Evolutionary conservation across 2,329 filamentous ascomycete species (phyloP), one percentile per base, ranked within the genome.

Genomic region (Metarhizium robertsii): DNA sequence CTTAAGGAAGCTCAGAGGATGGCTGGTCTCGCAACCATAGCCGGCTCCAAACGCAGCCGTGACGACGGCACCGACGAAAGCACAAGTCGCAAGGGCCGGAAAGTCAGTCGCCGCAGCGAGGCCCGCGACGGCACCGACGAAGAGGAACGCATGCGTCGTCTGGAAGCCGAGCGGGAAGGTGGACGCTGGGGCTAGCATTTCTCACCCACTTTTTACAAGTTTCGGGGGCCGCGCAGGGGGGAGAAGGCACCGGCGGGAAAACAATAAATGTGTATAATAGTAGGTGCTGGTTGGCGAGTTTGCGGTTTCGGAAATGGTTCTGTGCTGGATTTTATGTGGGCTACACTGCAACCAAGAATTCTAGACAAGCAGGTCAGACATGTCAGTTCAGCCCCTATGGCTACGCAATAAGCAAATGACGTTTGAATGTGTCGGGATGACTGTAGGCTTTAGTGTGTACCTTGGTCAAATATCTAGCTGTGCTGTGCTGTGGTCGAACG

Each of bases 1-100:
- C 73, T 86, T 13, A 86, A 85, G 63, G 86, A 90, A 69, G 81
- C 83, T 43, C 83, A 88, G 68, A 79, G 82, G 40, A 81, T 86
- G 69, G 76, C 83, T 48, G 75, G 80, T 47, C 66, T 83, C 53
- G 68, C 74, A 2, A 72, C 76, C 53, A 63, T 78, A 34, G 69
- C 71, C 43, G 72, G 75, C 54, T 62, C 73, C 61, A 80, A 85
- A 68, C 69, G 82, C 59, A 68, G 73, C 52, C 71, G 78, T n/a
- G 76, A 77, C 18, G 76, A 73, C 5, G 74, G 66, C 16, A 69
- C 68, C 52, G 69, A 69, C 30, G 71, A 67, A 30, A 72, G 69
- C 53, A 62, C 61, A 5, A 63, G 63, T 7, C 73, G 78, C 55
- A 70, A 68, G 60, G 67, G 67, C 16, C 64, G 70, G 11, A 65